These are phyloP conservation scores for Rickenella mellea DNA, from an alignment of 768 basidiomycete species.

Conservation along the genomic window DNA sequence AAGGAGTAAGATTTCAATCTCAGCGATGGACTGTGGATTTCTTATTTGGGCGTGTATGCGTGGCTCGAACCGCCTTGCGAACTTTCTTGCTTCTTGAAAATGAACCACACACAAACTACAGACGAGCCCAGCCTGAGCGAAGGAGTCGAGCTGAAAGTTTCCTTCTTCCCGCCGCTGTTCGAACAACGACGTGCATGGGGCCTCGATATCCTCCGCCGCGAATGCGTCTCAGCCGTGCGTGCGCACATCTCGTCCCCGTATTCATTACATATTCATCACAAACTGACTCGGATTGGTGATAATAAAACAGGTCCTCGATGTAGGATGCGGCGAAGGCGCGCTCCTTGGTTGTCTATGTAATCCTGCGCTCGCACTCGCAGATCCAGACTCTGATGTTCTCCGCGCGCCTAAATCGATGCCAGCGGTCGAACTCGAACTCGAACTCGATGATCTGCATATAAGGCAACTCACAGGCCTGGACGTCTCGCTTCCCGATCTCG, in stretches of 20 bases:
- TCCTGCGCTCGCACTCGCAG: conserved; percentile 54
- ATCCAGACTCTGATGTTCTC: conserved; percentile 19
- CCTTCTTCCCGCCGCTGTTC: conserved; percentile 58
- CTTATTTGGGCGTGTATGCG: too few relatives aligned
- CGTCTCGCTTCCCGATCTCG: conserved; percentile 43
- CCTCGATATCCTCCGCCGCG: conserved; percentile 49
- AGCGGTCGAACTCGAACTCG: conserved; percentile 10
- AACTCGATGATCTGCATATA: conserved; percentile 43
- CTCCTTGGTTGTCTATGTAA: conserved; percentile 62
- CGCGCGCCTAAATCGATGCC: neutral
- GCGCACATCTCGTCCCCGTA: neutral
- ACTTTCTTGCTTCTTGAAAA: too few relatives aligned
- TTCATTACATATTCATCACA: neutral
- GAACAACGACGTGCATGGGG: conserved; percentile 69
- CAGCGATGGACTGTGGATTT: too few relatives aligned
- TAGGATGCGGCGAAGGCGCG: conserved; percentile 79
- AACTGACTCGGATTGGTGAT: neutral
- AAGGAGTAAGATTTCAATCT: too few relatives aligned
- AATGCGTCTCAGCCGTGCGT: conserved; percentile 44
- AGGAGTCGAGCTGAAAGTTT: conserved; percentile 45
- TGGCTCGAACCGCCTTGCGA: too few relatives aligned
- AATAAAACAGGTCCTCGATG: conserved; percentile 54
- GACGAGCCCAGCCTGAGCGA: too few relatives aligned
- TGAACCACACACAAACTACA: too few relatives aligned
- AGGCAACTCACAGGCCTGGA: conserved; percentile 61